Evolutionary conservation across 2,329 filamentous ascomycete genomes (phyloP).

Genomic region (Fusarium camptoceras): DNA sequence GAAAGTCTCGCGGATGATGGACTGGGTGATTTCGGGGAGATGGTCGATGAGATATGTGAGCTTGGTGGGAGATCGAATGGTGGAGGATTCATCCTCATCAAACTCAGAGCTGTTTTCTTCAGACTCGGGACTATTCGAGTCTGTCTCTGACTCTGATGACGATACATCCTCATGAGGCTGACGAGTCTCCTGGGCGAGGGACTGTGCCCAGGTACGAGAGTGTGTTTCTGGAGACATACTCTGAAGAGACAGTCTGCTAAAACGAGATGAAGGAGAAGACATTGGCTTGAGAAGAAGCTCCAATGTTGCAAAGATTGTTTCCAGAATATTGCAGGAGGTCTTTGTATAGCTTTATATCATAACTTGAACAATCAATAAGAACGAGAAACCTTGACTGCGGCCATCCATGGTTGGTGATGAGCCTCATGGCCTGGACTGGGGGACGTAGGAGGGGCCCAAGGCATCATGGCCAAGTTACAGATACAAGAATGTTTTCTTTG

Average conservation of each 20-base stretch:
- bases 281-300: slow-evolving; percentile 30
- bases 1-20: slow-evolving; percentile 59
- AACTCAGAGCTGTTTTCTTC: slow-evolving; percentile 49
- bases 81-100: slow-evolving; percentile 48
- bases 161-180: slow-evolving; percentile 40
- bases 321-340: neutral
- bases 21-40: slow-evolving; percentile 53
- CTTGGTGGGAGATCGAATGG: slow-evolving; percentile 55
- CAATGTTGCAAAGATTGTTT: neutral
- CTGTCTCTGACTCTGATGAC: slow-evolving; percentile 45
- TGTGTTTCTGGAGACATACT: slow-evolving; percentile 47
- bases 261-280: slow-evolving; percentile 44
- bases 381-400: slow-evolving; percentile 32
- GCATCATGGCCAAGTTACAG: slow-evolving; percentile 20
- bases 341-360: slow-evolving; percentile 38
- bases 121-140: slow-evolving; percentile 31
- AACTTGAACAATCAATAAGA: slow-evolving; percentile 1
- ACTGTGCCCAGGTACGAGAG: slow-evolving; percentile 27
- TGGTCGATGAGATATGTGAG: slow-evolving; percentile 57
- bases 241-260: slow-evolving; percentile 48
- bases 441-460: slow-evolving; percentile 35
- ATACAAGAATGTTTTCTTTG: neutral
- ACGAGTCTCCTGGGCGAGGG: slow-evolving; percentile 10
- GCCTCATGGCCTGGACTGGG: slow-evolving; percentile 29
- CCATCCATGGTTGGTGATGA: slow-evolving; percentile 37